Conservation (phyloP, 176 grass and related monocot genomes). For the Oryza coarctata region DNA sequence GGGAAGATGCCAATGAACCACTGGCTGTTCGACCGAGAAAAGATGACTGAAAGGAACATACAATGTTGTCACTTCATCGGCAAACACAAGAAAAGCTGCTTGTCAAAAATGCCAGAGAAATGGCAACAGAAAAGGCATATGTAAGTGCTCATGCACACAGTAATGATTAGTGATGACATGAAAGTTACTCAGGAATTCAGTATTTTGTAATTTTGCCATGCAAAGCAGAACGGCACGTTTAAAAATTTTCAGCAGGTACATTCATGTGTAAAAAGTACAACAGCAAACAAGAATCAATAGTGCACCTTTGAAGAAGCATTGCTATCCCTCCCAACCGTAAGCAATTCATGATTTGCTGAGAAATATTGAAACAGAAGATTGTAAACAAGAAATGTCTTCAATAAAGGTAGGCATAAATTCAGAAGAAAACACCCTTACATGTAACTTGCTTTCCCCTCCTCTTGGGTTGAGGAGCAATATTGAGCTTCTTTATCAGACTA, state of each 20-base stretch:
- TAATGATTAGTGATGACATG: neutral
- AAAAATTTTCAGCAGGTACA: neutral
- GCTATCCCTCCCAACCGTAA: conserved; percentile 46
- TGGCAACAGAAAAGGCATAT: neutral
- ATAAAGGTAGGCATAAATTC: conserved; percentile 1
- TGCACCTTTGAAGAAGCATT: conserved; percentile 75
- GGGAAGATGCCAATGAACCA: conserved; percentile 53
- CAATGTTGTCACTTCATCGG: neutral
- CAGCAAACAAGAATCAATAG: neutral
- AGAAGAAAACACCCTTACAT: conserved; percentile 47
- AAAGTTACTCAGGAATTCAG: neutral
- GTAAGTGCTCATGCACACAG: neutral
- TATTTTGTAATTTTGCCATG: conserved; percentile 16
- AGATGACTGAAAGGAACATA: conserved; percentile 59
- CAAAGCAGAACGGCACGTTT: neutral
- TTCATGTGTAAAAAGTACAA: neutral
- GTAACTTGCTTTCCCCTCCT: conserved; percentile 57
- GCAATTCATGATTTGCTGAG: conserved; percentile 73
- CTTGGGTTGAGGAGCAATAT: conserved; percentile 76
- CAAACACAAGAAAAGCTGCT: neutral
- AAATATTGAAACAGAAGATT: conserved; percentile 16
- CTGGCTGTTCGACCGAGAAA: conserved; percentile 78
- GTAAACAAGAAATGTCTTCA: conserved; percentile 3
- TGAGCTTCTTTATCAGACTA: conserved; percentile 96
- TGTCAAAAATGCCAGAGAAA: neutral